These are phyloP conservation scores for Epichloe gansuensis DNA, from an alignment of 2,329 filamentous ascomycete genomes.

Conservation along the genomic window DNA sequence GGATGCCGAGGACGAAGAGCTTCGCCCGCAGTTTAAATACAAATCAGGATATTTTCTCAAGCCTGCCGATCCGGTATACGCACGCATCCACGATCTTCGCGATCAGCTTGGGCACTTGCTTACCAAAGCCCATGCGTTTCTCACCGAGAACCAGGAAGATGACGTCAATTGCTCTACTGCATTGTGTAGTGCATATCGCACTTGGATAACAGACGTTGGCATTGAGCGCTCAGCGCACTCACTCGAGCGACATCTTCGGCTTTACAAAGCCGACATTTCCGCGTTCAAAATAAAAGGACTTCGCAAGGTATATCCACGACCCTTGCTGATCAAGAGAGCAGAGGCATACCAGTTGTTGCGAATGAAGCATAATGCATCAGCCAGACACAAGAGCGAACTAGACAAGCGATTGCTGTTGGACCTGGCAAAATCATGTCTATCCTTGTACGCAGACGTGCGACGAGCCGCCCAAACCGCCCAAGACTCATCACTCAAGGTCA, in stretches of 20 bases:
- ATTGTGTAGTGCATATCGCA: conserved; percentile 81
- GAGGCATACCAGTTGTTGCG: conserved; percentile 91
- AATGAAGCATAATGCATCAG: conserved; percentile 84
- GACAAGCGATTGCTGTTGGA: conserved; percentile 79
- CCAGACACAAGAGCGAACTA: conserved; percentile 77
- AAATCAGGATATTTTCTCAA: conserved; percentile 74
- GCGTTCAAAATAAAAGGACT: conserved; percentile 92
- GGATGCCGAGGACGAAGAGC: conserved; percentile 65
- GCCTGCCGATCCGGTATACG: conserved; percentile 45
- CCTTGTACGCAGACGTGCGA: conserved; percentile 90
- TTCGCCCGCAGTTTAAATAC: conserved; percentile 79
- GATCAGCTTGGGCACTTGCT: conserved; percentile 69
- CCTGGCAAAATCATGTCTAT: conserved; percentile 79
- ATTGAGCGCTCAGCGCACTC: conserved; percentile 93
- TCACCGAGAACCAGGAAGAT: conserved; percentile 77
- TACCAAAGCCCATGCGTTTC: conserved; percentile 73
- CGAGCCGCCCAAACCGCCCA: conserved; percentile 82
- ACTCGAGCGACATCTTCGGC: conserved; percentile 70
- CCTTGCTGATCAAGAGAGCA: conserved; percentile 81
- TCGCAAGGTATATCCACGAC: conserved; percentile 83
- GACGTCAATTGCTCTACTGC: conserved; percentile 93
- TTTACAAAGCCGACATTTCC: conserved; percentile 76
- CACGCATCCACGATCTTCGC: conserved; percentile 66
- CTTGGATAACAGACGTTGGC: conserved; percentile 96
- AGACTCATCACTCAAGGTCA: conserved; percentile 83